Conservation (phyloP, 2,329 filamentous ascomycete species). For the Aureobasidium vineae region DNA sequence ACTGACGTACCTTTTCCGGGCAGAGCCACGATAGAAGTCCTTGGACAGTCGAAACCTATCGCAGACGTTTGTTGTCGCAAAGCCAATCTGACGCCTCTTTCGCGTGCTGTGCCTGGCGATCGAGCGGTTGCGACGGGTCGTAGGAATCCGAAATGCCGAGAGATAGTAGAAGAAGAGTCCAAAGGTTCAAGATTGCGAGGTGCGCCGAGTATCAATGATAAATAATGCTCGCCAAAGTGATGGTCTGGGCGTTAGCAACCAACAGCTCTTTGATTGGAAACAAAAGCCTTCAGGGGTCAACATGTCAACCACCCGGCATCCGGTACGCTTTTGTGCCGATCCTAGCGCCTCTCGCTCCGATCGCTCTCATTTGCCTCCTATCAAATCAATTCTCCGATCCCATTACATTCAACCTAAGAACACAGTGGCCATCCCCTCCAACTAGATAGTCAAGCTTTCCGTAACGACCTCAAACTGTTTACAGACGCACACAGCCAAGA, state of each 20-base stretch:
- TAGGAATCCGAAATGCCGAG: background rate
- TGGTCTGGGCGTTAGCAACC: conserved; percentile 23
- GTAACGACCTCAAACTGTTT: background rate
- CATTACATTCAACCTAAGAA: background rate
- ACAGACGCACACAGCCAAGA: background rate
- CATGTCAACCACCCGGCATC: conserved; percentile 18
- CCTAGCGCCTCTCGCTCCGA: conserved; percentile 4
- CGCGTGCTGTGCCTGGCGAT: conserved; percentile 18
- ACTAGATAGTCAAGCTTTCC: background rate
- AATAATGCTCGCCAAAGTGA: conserved; percentile 12
- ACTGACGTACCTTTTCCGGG: conserved; percentile 7
- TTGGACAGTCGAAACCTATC: conserved; percentile 6
- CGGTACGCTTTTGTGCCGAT: conserved; percentile 14
- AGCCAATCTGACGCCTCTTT: conserved; percentile 23
- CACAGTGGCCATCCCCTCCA: background rate
- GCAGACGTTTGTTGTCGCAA: conserved; percentile 16
- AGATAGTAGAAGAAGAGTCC: background rate
- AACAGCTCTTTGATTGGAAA: conserved; percentile 21
- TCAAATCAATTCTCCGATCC: background rate
- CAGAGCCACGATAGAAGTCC: conserved; percentile 11
- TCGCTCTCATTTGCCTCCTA: conserved; percentile 21
- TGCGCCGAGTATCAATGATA: conserved; percentile 23
- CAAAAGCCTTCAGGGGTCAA: conserved; percentile 15
- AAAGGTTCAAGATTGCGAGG: conserved; percentile 11
- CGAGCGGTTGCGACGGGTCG: background rate